Evolutionary conservation across 129 eudicot species (phyloP), one percentile per base, ranked within the genome.

Genomic region (Centrapalus pauciflorus): DNA sequence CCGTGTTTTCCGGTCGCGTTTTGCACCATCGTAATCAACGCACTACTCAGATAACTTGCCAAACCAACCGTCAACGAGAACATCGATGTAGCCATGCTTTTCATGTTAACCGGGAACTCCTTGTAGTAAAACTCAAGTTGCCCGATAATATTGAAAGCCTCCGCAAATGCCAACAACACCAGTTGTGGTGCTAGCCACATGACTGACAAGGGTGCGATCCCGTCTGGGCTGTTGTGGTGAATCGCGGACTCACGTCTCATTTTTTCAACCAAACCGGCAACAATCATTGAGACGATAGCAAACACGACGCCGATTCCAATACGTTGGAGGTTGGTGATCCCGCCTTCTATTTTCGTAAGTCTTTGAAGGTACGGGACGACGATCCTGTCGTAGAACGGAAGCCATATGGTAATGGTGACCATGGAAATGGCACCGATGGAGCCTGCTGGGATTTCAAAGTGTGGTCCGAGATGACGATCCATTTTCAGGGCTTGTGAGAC

Each of bases 171-270:
- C 81, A 89, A 68, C 55, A 93, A 71, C 2, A 84, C 79, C 4
- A 94, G 74, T 62, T 89, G 99, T 14, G 99, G 99, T 0, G 87
- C 91, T 7, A 94, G 83, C 97, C 97, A 94, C 55, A 89, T 34
- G 43, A 82, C 91, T 3, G 95, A 73, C 1, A 89, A 10, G 10
- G 95, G 95, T 17, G 95, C 85, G 2, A 77, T 4, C 48, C 91
- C 96, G 21, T 77, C 84, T 0, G 69, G 76, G 3, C 61, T 49
- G 4, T 65, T 66, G 24, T 82, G 77, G n/a, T 37, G 3, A 4
- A 11, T 8, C 1, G 99, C 95, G 0, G 84, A 77, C 0, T 82
- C 69, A 41, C 99, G 77, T 38, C 99, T 82, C 81, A 63, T 78
- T 57, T 56, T 83, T 61, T 93, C 99, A 23, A 79, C 30, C 12